Conservation (phyloP, 208 protist genomes). For the Blastocrithidia nonstop region DNA sequence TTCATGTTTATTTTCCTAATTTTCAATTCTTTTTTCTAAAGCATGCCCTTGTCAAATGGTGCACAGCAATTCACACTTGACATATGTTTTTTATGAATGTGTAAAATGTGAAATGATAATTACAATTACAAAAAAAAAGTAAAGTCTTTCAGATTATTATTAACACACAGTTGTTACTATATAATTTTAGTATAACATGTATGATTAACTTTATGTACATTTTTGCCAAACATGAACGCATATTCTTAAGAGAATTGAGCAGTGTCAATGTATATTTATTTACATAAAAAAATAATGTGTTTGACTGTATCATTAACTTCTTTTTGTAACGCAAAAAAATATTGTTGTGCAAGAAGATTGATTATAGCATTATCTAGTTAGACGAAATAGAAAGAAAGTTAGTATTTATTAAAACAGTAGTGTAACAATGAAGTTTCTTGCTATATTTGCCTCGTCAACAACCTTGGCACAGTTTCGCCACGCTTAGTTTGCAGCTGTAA, state of each 20-base stretch:
- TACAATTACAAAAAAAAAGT: constrained; percentile 8
- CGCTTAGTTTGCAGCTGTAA: constrained; percentile 30
- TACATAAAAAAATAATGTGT: not conserved
- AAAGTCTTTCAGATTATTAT: not conserved
- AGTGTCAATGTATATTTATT: too few species aligned
- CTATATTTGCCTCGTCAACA: constrained; percentile 48
- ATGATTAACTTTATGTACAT: too few species aligned
- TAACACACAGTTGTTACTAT: too few species aligned
- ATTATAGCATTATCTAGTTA: constrained; percentile 1
- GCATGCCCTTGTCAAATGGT: not conserved
- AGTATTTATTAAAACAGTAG: not conserved
- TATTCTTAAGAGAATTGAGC: too few species aligned
- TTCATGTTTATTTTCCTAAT: constrained; percentile 1
- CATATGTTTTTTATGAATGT: constrained; percentile 2
- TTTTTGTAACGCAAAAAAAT: constrained; percentile 4
- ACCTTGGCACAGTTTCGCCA: constrained; percentile 33
- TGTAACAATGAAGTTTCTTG: constrained; percentile 35
- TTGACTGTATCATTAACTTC: not conserved
- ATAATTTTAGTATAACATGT: too few species aligned
- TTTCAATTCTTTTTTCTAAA: not conserved
- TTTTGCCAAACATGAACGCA: too few species aligned
- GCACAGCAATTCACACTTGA: not conserved
- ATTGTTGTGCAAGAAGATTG: not conserved
- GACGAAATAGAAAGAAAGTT: constrained; percentile 4
- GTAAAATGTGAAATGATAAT: not conserved